Base-by-base conservation (phyloP, 164 flowering plant species). In the Dillenia turbinata region DNA sequence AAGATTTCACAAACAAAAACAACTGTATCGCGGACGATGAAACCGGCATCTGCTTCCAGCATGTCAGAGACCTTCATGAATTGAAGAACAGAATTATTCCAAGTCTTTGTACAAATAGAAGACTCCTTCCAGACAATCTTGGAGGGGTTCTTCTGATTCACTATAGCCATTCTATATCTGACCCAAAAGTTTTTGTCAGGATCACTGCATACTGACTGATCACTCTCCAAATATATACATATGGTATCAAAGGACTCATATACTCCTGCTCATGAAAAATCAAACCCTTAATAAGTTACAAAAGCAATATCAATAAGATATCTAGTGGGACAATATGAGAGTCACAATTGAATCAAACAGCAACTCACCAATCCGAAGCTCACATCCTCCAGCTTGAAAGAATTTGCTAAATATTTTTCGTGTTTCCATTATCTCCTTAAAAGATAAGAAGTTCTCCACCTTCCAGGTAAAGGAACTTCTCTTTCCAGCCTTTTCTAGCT, bases 61-160 rank as follows among this genome's bases (percentile, higher is more conserved):
- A 94, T 86, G 78, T 94, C 99, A n/a, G 99, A 88, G 4, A 94
- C 97, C 78, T 89, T 94, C 99, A 94, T 91, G 75, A 94, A 94
- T 69, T 94, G 99, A 72, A 94, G 86, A 71, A 94, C 99, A 46
- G 99, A 94, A 80, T 91, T 94, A 70, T 94, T 94, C 99, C 99
- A 94, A 47, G 97, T 94, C 76, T 91, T 94, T 54, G 99, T 94
- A 69, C 97, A 94, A 53, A 94, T 91, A 66, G 99, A 94, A 49
- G 96, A 91, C 78, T 91, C 97, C 73, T 94, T 94, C 96, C 95
- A 91, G 55, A 94, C 90, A 65, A 96, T 89, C 65, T 88, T 94
- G 61, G 89, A 78, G 47, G 96, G 85, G 60, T 81, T 88, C 69
- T 91, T 94, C 66, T 94, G 99, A 75, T 94, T 91, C 55, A 89